Evolutionary conservation across 2,329 filamentous ascomycete species (phyloP).

Genomic region (Lecanicillium sp.): DNA sequence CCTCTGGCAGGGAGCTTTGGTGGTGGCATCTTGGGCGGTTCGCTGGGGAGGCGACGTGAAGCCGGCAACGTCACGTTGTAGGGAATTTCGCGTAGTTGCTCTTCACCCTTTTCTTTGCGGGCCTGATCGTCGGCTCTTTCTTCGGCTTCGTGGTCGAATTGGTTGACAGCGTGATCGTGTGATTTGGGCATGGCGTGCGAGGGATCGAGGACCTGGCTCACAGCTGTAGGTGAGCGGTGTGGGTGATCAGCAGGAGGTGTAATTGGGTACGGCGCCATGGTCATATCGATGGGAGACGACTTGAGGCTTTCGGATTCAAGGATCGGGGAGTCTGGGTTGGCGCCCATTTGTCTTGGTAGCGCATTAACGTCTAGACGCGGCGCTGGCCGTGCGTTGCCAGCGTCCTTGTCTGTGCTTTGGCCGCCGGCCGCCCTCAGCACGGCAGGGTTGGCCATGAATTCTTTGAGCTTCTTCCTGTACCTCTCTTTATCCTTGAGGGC

Average conservation of each 20-base stretch:
- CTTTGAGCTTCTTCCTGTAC: slow-evolving; percentile 85
- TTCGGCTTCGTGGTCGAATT: slow-evolving; percentile 48
- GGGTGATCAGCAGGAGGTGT: slow-evolving; percentile 52
- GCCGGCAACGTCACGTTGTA: slow-evolving; percentile 46
- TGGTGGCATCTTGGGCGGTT: slow-evolving; percentile 44
- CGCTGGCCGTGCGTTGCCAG: slow-evolving; percentile 2
- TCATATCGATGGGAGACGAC: slow-evolving; percentile 51
- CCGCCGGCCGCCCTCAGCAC: slow-evolving; percentile 20
- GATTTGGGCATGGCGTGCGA: slow-evolving; percentile 53
- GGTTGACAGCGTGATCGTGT: slow-evolving; percentile 50
- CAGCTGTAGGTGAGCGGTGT: slow-evolving; percentile 32
- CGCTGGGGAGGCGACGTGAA: slow-evolving; percentile 46
- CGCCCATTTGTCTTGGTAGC: slow-evolving; percentile 7
- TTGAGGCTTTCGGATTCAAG: slow-evolving; percentile 43
- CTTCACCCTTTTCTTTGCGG: slow-evolving; percentile 36
- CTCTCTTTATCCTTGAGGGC: slow-evolving; percentile 90
- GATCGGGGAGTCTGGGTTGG: slow-evolving; percentile 37
- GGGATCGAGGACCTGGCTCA: slow-evolving; percentile 46
- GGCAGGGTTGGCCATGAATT: slow-evolving; percentile 43
- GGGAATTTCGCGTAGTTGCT: slow-evolving; percentile 36
- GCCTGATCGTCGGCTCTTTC: slow-evolving; percentile 38
- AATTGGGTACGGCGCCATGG: slow-evolving; percentile 56
- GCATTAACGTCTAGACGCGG: slow-evolving; percentile 18
- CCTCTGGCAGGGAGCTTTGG: slow-evolving; percentile 35
- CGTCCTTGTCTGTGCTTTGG: slow-evolving; percentile 10